Percentiles rank a stretch among this genome's conserved stretches.
phyloP scores from a whole-genome alignment of 331 rosid genomes.

The Acacia pycnantha region DNA sequence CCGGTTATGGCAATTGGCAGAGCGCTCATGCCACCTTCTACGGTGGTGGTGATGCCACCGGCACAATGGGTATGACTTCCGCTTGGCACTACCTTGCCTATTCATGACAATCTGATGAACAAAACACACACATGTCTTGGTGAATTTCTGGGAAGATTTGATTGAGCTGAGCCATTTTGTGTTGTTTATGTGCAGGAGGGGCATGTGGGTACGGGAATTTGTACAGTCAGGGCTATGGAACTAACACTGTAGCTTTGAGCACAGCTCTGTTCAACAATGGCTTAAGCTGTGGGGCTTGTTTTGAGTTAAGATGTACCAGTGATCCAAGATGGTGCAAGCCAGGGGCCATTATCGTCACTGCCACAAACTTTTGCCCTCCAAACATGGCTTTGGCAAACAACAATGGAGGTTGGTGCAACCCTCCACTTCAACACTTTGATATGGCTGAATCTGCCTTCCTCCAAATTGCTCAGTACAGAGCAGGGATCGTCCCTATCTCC shows the following conservation, averaged over 20 bases:
- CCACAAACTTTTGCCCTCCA: constrained; percentile 85
- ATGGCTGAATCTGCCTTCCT: constrained; percentile 83
- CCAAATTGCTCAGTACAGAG: constrained; percentile 75
- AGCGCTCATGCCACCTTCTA: constrained; percentile 81
- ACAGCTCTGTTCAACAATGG: constrained; percentile 86
- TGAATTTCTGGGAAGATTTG: background rate
- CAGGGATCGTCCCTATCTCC: constrained; percentile 80
- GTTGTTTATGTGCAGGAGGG: constrained; percentile 48
- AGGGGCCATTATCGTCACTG: constrained; percentile 64
- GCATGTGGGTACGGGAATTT: constrained; percentile 88
- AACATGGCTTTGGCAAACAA: constrained; percentile 62
- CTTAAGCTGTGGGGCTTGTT: constrained; percentile 76
- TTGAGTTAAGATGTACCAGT: constrained; percentile 61
- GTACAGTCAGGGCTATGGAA: constrained; percentile 88
- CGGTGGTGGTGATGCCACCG: constrained; percentile 86
- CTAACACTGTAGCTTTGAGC: constrained; percentile 78
- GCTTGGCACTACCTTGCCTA: background rate
- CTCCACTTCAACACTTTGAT: constrained; percentile 81
- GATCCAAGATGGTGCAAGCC: constrained; percentile 88
- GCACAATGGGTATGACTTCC: constrained; percentile 79
- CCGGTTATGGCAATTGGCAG: constrained; percentile 66
- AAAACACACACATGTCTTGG: background rate
- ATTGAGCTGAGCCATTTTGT: background rate
- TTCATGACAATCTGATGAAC: background rate
- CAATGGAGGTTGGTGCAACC: constrained; percentile 92